A percentile compares a stretch with the other conserved stretches of the same genome.
These are phyloP conservation scores for Fragilaria crotonensis DNA, from an alignment of 108 stramenopile species.

Conservation along the genomic window DNA sequence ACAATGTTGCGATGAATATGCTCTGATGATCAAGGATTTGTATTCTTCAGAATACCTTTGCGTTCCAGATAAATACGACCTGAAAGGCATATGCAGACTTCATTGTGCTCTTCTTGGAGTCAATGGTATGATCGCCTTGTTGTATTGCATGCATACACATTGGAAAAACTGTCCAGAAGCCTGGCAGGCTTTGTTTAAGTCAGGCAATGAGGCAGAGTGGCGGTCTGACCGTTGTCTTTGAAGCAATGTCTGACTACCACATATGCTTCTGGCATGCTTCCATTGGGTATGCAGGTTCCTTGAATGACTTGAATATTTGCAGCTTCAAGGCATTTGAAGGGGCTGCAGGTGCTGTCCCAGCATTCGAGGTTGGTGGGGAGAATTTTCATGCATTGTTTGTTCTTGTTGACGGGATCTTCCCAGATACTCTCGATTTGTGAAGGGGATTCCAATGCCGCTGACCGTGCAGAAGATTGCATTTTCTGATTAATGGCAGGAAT, in stretches of 20 bases:
- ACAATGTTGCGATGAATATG: not conserved
- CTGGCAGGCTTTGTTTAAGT: constrained; percentile 1
- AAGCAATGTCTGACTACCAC: constrained; percentile 7
- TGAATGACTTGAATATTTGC: constrained; percentile 14
- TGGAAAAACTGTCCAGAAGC: constrained; percentile 20
- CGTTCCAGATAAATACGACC: not conserved
- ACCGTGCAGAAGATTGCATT: not conserved
- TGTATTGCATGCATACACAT: constrained; percentile 14
- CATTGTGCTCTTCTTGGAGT: not conserved
- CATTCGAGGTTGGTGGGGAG: too few species aligned
- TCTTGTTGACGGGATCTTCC: constrained; percentile 34
- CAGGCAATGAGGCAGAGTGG: not conserved
- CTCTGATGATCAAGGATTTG: not conserved
- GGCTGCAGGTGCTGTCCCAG: not conserved
- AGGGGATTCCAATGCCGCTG: too few species aligned
- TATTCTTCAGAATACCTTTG: constrained; percentile 10
- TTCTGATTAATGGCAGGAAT: constrained; percentile 20
- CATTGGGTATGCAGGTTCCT: constrained; percentile 1
- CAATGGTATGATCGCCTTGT: constrained; percentile 4
- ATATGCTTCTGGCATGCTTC: constrained; percentile 1
- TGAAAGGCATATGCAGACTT: constrained; percentile 3
- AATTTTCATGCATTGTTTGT: constrained; percentile 10
- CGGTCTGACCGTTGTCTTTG: constrained; percentile 6
- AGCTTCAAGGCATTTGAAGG: not conserved
- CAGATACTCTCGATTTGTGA: constrained; percentile 12